phyloP scores from a whole-genome alignment of 2,329 filamentous ascomycete genomes.

The Aspergillus felis region DNA sequence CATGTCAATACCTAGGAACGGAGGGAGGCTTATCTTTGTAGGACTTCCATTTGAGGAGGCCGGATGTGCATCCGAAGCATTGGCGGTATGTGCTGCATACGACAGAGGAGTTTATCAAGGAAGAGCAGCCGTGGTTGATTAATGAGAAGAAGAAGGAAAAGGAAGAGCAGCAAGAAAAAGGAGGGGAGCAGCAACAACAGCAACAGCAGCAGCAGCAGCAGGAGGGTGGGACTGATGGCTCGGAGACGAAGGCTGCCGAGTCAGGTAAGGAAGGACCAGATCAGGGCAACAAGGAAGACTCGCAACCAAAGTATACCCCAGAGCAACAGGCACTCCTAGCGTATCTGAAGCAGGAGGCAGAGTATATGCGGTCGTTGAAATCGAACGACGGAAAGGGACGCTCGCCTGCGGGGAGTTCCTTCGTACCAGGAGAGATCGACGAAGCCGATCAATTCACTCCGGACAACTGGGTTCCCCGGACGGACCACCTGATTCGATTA shows the following conservation, averaged over 20 bases:
- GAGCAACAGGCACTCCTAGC: slow-evolving; percentile 45
- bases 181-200: slow-evolving; percentile 21
- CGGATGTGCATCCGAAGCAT: slow-evolving; percentile 43
- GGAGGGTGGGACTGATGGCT: slow-evolving; percentile 4
- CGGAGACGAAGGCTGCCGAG: slow-evolving; percentile 7
- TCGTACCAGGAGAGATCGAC: slow-evolving; percentile 41
- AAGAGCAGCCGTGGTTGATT: slow-evolving; percentile 46
- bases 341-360: slow-evolving; percentile 42
- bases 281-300: slow-evolving; percentile 7
- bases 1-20: no score
- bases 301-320: slow-evolving; percentile 33
- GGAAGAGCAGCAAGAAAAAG: slow-evolving; percentile 13
- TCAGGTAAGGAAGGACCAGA: slow-evolving; percentile 10
- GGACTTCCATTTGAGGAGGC: slow-evolving; percentile 44
- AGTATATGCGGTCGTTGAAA: slow-evolving; percentile 36
- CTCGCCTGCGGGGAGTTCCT: slow-evolving; percentile 34
- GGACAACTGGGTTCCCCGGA: slow-evolving; percentile 53
- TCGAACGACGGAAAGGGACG: slow-evolving; percentile 45
- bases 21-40: slow-evolving; percentile 11
- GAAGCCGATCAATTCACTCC: slow-evolving; percentile 51
- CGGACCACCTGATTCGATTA: slow-evolving; percentile 45
- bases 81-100: slow-evolving; percentile 51
- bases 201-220: slow-evolving; percentile 24
- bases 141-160: slow-evolving; percentile 42
- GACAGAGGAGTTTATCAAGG: slow-evolving; percentile 49